A percentile compares a stretch with the other conserved stretches of the same genome.
Evolutionary conservation across 2,329 filamentous ascomycete species (phyloP).

Genomic region (Eutypella sp.): DNA sequence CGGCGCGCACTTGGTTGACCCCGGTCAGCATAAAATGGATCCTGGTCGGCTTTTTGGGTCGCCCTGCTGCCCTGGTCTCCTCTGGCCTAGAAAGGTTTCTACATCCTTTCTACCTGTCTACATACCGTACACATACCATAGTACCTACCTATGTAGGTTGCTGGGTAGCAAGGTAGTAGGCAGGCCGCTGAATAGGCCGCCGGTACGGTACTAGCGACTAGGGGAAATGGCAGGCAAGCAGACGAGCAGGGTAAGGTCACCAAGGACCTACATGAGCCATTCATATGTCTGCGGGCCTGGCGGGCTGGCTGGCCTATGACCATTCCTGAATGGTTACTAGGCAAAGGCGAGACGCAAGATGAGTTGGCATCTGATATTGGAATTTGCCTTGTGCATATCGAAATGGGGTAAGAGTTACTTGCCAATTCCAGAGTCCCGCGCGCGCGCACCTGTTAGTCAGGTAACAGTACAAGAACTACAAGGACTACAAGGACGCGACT

Average conservation of each 20-base stretch:
- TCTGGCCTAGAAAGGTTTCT: constrained; percentile 17
- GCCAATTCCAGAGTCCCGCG: constrained; percentile 12
- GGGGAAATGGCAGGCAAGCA: too few species aligned
- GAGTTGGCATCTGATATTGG: constrained; percentile 67
- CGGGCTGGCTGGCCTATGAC: constrained; percentile 19
- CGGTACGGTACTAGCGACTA: too few species aligned
- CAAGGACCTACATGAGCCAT: constrained; percentile 25
- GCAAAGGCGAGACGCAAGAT: constrained; percentile 50
- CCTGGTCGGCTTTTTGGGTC: too few species aligned
- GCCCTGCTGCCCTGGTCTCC: too few species aligned
- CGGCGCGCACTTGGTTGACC: constrained; percentile 15
- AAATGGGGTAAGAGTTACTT: constrained; percentile 28
- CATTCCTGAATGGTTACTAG: constrained; percentile 27
- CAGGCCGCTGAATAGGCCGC: too few species aligned
- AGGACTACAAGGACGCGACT: constrained; percentile 18
- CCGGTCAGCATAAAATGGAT: constrained; percentile 19
- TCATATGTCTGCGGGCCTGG: too few species aligned
- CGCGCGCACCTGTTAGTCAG: constrained; percentile 15
- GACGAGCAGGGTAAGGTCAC: too few species aligned
- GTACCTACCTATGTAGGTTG: too few species aligned
- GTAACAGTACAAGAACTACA: constrained; percentile 29
- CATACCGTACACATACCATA: too few species aligned
- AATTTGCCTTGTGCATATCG: constrained; percentile 28
- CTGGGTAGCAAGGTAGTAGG: too few species aligned
- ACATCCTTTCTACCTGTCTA: too few species aligned